Evolutionary conservation across 495 filamentous ascomycete species (phyloP), one percentile per base, ranked within the genome.

Genomic region (Penicillium mononematosum): DNA sequence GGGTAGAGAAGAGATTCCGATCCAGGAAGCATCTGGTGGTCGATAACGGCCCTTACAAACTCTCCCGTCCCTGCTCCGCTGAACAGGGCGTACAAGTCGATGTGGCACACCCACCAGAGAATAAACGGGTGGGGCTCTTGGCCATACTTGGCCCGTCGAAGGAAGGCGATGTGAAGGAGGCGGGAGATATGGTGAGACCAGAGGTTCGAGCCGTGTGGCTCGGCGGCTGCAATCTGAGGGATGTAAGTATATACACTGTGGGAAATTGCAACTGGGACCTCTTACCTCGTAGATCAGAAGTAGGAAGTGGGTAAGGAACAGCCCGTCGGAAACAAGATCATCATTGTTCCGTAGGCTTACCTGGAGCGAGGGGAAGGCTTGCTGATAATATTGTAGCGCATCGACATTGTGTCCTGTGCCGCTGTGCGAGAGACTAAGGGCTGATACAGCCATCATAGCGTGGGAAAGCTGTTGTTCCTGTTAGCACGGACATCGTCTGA

Each of bases 361-460:
- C 45, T 82, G 78, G 5, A 82, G 68, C 6, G 76, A 73, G 16
- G 79, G 73, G 25, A 83, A 75, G 0, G 78, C 79, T 56, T 81
- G 74, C 36, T 83, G 77, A 57, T 85, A 85, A 57, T 85, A 81
- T 55, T 83, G 77, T 45, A 82, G 59, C 12, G 81, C 77, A 59
- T 80, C 73, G 45, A 81, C 62, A 53, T 71, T 75, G 49, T 76
- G 73, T 20, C 69, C 64, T 27, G 70, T 72, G 38, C 75, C 74
- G 59, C 74, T 74, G 61, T 77, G 76, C 16, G 78, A 74, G 41
- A 84, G 70, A 60, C 78, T 82, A 48, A 86, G 74, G 17, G 81
- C 82, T 16, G 79, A 80, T 8, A 85, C 62, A 6, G 83, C 82
- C 77, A 83, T 82, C 49, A 86, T 81, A n/a, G 82, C 83, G 62